Base-by-base conservation (phyloP, 495 filamentous ascomycete species). In the Wilcoxina mikolae region DNA sequence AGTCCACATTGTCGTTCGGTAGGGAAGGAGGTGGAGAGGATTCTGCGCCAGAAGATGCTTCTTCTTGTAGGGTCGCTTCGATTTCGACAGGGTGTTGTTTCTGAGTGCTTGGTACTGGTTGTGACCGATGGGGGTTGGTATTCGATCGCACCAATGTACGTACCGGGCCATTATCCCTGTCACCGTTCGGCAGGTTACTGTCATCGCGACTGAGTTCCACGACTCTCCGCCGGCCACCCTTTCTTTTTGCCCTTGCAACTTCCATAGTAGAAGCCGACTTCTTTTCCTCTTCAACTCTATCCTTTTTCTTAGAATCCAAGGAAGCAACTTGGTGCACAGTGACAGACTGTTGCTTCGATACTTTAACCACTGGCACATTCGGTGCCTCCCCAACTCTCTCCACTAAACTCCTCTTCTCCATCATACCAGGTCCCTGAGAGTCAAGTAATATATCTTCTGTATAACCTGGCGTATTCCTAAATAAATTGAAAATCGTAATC, bases 401-500 rank as follows among this genome's bases (percentile, higher is more conserved):
- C n/a, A 84, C 76, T 26, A 98, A 73, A 49, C 84, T 85, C 49
- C 84, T 84, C 59, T 81, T 79, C 68, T 98, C 91, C 15, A 78
- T 79, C 61, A 85, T 87, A 18, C 76, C 80, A 3, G 91, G 91
- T 3, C 82, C 81, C 23, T 79, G 80, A 1, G 79, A 76, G 65
- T 98, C 93, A 60, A 98, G 87, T 38, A 84, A 76, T 56, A 96
- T 82, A 67, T 98, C 93, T 59, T 94, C 85, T 0, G 80, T 77
- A 62, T 89, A 91, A 9, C 91, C 91, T 2, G 91, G 87, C 0
- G 87, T 87, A n/a, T 76, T 78, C 55, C 91, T 83, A 73, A 98
- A 98, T 0, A 95, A 76, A 62, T 96, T 96, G 77, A 98, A 95
- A 59, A 98, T 94, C 23, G 78, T 82, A 57, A 93, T 73, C 26